Conservation (phyloP, 257 asterid genomes). For the Fraxinus anomala region DNA sequence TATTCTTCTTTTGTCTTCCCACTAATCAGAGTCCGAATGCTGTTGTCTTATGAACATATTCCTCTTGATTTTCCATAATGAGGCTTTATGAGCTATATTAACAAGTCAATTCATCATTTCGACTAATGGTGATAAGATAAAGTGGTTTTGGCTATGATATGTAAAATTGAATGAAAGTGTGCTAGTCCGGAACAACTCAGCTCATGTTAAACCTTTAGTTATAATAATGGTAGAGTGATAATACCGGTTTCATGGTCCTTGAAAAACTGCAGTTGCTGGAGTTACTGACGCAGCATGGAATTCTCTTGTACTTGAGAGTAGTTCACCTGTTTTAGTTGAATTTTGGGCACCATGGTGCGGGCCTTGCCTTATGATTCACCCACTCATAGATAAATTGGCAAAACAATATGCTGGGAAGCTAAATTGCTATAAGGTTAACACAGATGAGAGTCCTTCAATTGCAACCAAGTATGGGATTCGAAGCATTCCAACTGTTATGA, state of each 20-base stretch:
- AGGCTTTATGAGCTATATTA: not conserved
- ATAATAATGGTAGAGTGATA: not conserved
- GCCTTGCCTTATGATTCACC: slow-evolving; percentile 93
- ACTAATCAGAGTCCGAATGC: not conserved
- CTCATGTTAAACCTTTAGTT: not conserved
- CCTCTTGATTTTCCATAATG: not conserved
- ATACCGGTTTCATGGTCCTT: slow-evolving; percentile 10
- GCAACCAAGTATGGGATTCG: slow-evolving; percentile 85
- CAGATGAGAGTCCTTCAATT: slow-evolving; percentile 74
- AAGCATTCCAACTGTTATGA: slow-evolving; percentile 90
- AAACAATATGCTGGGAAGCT: slow-evolving; percentile 70
- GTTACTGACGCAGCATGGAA: slow-evolving; percentile 64
- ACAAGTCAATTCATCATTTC: not conserved
- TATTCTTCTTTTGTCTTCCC: not conserved
- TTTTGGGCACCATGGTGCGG: slow-evolving; percentile 99
- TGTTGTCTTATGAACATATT: not conserved
- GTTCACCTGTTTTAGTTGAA: slow-evolving; percentile 77
- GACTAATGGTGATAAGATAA: not conserved
- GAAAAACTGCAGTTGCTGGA: slow-evolving; percentile 54
- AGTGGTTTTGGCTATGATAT: not conserved
- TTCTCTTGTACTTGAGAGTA: slow-evolving; percentile 50
- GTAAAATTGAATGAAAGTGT: not conserved
- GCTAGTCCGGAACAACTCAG: not conserved
- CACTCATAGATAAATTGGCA: slow-evolving; percentile 76
- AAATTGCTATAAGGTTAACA: slow-evolving; percentile 83